These are phyloP conservation scores for Podila horticola DNA, from an alignment of 192 early-diverging fungal species.

Conservation along the genomic window DNA sequence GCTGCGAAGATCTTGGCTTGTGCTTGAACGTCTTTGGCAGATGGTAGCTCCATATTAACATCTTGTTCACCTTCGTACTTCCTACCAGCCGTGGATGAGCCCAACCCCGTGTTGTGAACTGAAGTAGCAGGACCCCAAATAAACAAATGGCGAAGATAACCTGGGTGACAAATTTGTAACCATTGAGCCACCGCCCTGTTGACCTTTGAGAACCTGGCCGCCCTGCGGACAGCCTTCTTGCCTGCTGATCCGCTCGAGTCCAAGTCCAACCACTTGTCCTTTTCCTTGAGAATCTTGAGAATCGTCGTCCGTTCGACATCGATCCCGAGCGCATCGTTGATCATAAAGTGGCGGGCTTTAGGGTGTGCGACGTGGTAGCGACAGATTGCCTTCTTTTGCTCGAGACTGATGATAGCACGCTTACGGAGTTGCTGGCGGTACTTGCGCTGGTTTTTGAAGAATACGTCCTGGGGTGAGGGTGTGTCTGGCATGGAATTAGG, in stretches of 20 bases:
- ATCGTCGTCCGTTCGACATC: constrained; percentile 2
- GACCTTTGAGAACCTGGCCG: not conserved
- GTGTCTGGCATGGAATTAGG: too few species aligned
- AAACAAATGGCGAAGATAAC: not conserved
- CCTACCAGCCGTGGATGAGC: not conserved
- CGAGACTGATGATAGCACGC: not conserved
- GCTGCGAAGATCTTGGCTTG: not conserved
- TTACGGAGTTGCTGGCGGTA: not conserved
- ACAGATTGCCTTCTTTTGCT: not conserved
- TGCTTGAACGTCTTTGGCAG: not conserved
- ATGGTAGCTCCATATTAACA: not conserved
- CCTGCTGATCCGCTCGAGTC: not conserved
- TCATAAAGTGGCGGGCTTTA: not conserved
- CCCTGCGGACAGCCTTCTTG: not conserved
- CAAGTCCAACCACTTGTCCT: constrained; percentile 1
- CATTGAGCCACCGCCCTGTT: not conserved
- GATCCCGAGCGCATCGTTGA: not conserved
- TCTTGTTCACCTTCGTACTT: not conserved
- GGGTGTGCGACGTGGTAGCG: not conserved
- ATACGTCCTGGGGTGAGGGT: too few species aligned
- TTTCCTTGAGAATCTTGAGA: not conserved
- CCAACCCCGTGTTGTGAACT: not conserved
- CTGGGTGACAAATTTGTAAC: not conserved
- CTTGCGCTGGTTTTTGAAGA: not conserved
- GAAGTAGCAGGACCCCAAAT: not conserved